phyloP scores from a whole-genome alignment of 2,329 filamentous ascomycete genomes.

The Cladophialophora yegresii region DNA sequence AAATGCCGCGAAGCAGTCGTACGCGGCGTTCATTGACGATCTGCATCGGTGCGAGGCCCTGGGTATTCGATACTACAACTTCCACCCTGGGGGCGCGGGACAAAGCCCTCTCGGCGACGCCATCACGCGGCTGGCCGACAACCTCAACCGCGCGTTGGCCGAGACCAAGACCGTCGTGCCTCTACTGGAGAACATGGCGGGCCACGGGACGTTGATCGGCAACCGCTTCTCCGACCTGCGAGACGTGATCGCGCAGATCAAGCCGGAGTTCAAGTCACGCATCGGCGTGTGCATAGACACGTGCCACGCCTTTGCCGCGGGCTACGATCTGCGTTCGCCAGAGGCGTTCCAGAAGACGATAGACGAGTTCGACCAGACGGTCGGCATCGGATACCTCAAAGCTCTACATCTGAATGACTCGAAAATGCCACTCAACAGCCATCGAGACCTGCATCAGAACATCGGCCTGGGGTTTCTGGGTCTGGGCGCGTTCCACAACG shows the following conservation, averaged over 20 bases:
- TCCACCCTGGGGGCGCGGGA: constrained; percentile 86
- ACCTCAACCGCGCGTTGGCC: constrained; percentile 78
- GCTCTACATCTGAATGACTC: constrained; percentile 94
- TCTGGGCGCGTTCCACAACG: constrained; percentile 81
- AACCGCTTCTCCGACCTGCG: constrained; percentile 81
- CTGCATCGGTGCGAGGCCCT: constrained; percentile 79
- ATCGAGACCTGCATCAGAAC: constrained; percentile 90
- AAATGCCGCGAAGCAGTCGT: constrained; percentile 80
- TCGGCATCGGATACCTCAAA: constrained; percentile 76
- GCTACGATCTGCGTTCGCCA: constrained; percentile 81
- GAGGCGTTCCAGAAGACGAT: constrained; percentile 73
- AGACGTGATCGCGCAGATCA: constrained; percentile 75
- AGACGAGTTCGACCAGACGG: constrained; percentile 70
- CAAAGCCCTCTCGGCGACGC: constrained; percentile 68
- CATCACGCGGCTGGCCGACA: constrained; percentile 73
- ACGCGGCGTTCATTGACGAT: constrained; percentile 83
- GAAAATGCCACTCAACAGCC: constrained; percentile 80
- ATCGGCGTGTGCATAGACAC: constrained; percentile 96
- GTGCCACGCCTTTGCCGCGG: constrained; percentile 92
- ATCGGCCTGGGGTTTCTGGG: constrained; percentile 95
- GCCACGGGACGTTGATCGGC: constrained; percentile 82
- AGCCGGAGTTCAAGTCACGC: constrained; percentile 71
- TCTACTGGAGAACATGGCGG: constrained; percentile 94
- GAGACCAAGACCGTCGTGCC: constrained; percentile 77
- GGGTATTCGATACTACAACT: constrained; percentile 93